These are phyloP conservation scores for Hypoxylon sp. DNA, from an alignment of 2,329 filamentous ascomycete genomes.

Conservation along the genomic window DNA sequence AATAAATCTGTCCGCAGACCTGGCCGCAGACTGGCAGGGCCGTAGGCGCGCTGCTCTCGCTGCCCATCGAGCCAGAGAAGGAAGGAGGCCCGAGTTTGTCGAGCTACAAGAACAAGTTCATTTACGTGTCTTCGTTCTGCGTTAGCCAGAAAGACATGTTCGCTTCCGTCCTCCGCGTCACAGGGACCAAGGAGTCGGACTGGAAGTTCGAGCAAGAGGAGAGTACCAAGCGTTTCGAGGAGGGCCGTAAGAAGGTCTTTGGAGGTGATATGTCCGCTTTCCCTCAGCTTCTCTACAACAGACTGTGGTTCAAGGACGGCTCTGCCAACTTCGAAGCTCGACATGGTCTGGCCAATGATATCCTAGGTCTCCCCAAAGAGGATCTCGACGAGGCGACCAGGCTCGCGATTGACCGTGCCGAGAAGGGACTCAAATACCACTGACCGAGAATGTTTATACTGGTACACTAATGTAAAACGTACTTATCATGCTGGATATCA, in stretches of 20 bases:
- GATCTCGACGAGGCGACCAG: slow-evolving; percentile 68
- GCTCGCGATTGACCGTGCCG: slow-evolving; percentile 56
- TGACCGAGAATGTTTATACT: not conserved
- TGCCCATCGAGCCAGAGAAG: slow-evolving; percentile 57
- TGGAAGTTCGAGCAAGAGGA: slow-evolving; percentile 69
- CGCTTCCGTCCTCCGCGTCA: slow-evolving; percentile 69
- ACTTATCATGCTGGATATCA: not conserved
- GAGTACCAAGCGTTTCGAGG: slow-evolving; percentile 60
- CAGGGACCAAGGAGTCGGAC: slow-evolving; percentile 67
- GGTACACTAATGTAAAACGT: not conserved
- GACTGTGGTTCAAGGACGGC: slow-evolving; percentile 64
- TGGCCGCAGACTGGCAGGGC: slow-evolving; percentile 58
- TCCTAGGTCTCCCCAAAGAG: slow-evolving; percentile 69
- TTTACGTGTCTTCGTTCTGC: slow-evolving; percentile 69
- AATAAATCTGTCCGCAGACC: slow-evolving; percentile 33
- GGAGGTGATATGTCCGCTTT: slow-evolving; percentile 60
- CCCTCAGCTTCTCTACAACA: slow-evolving; percentile 65
- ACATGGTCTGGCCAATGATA: slow-evolving; percentile 60
- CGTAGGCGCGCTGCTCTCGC: slow-evolving; percentile 63
- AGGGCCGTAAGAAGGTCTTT: slow-evolving; percentile 60
- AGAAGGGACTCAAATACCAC: slow-evolving; percentile 45
- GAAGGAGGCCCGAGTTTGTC: slow-evolving; percentile 56
- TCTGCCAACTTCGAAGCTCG: slow-evolving; percentile 58
- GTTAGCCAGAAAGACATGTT: slow-evolving; percentile 75
- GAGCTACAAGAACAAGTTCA: slow-evolving; percentile 60